A percentile compares a stretch with the other conserved stretches of the same genome.
phyloP scores from a whole-genome alignment of 768 basidiomycete genomes.

The Lactarius sp. region DNA sequence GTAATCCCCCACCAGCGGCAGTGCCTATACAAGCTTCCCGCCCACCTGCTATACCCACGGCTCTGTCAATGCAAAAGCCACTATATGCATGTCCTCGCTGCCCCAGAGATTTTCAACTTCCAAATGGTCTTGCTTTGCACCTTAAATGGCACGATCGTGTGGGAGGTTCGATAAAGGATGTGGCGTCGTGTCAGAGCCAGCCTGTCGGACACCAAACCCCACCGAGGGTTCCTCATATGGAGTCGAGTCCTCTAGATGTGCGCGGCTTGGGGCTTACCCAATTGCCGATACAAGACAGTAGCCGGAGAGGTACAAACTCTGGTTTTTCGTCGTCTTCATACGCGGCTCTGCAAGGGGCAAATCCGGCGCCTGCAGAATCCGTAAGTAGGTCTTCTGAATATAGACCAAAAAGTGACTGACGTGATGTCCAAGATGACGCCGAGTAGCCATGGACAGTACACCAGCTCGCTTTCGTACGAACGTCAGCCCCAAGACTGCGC shows the following conservation, averaged over 20 bases:
- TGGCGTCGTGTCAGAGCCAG: not conserved
- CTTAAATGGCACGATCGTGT: constrained; percentile 26
- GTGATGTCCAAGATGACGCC: not conserved
- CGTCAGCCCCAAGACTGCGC: constrained; percentile 17
- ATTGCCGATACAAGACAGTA: not conserved
- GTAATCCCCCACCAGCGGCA: not conserved
- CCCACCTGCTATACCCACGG: not conserved
- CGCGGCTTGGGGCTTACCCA: not conserved
- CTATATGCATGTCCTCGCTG: constrained; percentile 23
- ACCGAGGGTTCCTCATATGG: not conserved
- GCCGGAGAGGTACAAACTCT: not conserved
- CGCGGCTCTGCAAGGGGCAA: not conserved
- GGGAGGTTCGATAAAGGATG: not conserved
- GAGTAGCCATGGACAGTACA: not conserved
- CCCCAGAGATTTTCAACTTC: constrained; percentile 19
- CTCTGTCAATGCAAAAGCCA: not conserved
- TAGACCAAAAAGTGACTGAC: not conserved
- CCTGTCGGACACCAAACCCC: not conserved
- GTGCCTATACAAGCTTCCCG: constrained; percentile 5
- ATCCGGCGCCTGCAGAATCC: not conserved
- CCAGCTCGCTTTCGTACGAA: constrained; percentile 2
- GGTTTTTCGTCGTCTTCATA: not conserved
- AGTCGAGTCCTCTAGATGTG: not conserved
- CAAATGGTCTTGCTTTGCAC: constrained; percentile 25
- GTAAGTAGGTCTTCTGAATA: not conserved